Base-by-base conservation (phyloP, 352 stramenopile genomes). In the Globisporangium alternatum region DNA sequence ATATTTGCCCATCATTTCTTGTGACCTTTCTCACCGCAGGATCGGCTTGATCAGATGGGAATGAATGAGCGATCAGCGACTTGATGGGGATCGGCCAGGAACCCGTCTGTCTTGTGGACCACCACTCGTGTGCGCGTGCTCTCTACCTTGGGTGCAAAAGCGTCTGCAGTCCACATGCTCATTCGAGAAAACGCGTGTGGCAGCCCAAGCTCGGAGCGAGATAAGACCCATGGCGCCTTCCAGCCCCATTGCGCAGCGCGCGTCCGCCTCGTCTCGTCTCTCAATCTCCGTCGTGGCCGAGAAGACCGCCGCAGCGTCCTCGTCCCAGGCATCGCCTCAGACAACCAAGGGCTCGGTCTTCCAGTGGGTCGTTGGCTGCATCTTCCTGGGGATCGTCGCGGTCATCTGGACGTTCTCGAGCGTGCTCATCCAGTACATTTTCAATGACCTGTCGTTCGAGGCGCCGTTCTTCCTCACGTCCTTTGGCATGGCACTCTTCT, bases 341-440 rank as follows among this genome's bases (percentile, higher is more conserved):
- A 33, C 41, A 21, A 58, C 47, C 19, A 65, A 65, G 13, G 75
- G 75, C 44, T 78, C 76, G 33, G 48, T 75, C 61, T 88, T 81
- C 62, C 72, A 83, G 44, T 92, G 77, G 81, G 59, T 76, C 37
- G 71, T 92, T 35, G 83, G 83, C 60, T 76, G 86, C 57, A 45
- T 80, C 61, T 92, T 87, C 64, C 69, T 92, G 45, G 66, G 88
- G 39, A 73, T 84, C 56, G 80, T 89, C 56, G 81, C 81, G 31
- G 58, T 89, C 41, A 90, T 92, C 64, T 92, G 83, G 83, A 88
- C 85, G 58, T 86, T 87, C 57, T 86, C 87, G 5, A 93, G 81
- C 54, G 85, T 96, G 19, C 63, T 95, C 33, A 82, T 93, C 61
- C 88, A 96, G 74, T 91, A 92, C 69, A 90, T 96, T 49, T 93